phyloP scores from a whole-genome alignment of 2,329 filamentous ascomycete species.

The Paramyrothecium roridum region DNA sequence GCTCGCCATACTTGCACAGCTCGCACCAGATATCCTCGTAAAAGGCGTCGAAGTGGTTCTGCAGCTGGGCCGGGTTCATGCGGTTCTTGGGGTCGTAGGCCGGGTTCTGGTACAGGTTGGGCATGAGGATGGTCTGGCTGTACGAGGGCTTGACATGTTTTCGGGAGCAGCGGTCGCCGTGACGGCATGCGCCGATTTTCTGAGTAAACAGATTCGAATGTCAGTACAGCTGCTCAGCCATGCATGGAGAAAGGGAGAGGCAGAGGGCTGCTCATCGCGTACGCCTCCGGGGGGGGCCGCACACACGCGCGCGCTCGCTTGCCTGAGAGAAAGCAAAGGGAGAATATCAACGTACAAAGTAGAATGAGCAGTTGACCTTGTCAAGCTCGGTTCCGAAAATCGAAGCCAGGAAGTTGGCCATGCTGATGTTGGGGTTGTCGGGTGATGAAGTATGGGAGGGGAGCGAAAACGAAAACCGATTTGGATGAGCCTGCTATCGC shows the following conservation, averaged over 20 bases:
- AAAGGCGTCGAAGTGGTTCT: constrained; percentile 99
- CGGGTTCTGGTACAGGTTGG: constrained; percentile 98
- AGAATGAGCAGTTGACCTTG: constrained; percentile 99
- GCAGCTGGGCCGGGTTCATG: constrained; percentile 93
- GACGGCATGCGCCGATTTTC: constrained; percentile 98
- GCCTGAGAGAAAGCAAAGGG: too few relatives aligned
- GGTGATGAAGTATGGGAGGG: constrained; percentile 1
- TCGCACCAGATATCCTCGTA: constrained; percentile 99
- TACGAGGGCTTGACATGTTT: constrained; percentile 99
- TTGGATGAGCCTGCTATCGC: constrained; percentile 2
- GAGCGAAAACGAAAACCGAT: background rate
- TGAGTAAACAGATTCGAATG: constrained; percentile 41
- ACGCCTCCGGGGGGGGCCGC: background rate
- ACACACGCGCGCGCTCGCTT: too few relatives aligned
- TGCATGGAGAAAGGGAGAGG: background rate
- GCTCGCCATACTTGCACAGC: constrained; percentile 97
- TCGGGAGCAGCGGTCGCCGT: constrained; percentile 95
- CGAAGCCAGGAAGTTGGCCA: constrained; percentile 98
- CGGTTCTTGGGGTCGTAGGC: constrained; percentile 95
- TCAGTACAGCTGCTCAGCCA: background rate
- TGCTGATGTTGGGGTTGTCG: constrained; percentile 32
- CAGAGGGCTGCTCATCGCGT: too few relatives aligned
- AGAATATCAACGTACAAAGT: constrained; percentile 47
- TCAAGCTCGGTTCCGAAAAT: constrained; percentile 99
- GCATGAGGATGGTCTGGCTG: constrained; percentile 94